Conservation (phyloP, 805 yeast species). For the Helenozyma baotianmanensis region DNA sequence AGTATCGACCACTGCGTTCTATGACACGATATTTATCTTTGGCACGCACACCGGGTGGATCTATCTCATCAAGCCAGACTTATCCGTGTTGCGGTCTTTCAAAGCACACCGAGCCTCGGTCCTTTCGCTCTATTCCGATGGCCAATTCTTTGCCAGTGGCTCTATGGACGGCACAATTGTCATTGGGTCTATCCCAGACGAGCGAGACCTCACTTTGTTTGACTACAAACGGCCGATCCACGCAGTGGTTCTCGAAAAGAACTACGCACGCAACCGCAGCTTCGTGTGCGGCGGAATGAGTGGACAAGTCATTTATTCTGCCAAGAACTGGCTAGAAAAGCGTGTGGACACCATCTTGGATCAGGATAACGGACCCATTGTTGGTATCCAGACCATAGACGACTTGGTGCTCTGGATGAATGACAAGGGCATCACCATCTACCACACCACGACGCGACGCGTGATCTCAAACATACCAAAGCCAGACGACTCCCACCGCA, state of each 20-base stretch:
- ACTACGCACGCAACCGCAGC: slow-evolving; percentile 55
- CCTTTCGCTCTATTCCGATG: slow-evolving; percentile 67
- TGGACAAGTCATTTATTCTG: slow-evolving; percentile 72
- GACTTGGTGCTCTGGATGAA: slow-evolving; percentile 78
- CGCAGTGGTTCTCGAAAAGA: slow-evolving; percentile 74
- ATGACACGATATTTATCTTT: slow-evolving; percentile 61
- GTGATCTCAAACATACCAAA: slow-evolving; percentile 49
- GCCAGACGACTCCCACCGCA: slow-evolving; percentile 54
- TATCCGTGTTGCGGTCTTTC: slow-evolving; percentile 62
- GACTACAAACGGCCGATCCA: slow-evolving; percentile 88
- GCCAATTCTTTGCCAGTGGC: slow-evolving; percentile 73
- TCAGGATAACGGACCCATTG: slow-evolving; percentile 63
- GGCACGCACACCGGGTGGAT: slow-evolving; percentile 89
- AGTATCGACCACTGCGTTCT: slow-evolving; percentile 63
- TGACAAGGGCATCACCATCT: slow-evolving; percentile 71
- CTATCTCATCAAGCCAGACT: slow-evolving; percentile 59
- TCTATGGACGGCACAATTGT: slow-evolving; percentile 94
- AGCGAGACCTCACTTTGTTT: slow-evolving; percentile 61
- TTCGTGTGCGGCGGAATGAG: slow-evolving; percentile 89
- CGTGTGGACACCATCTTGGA: slow-evolving; percentile 65
- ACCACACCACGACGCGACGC: slow-evolving; percentile 49
- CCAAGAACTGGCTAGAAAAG: slow-evolving; percentile 83
- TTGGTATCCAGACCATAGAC: slow-evolving; percentile 58
- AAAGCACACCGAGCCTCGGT: slow-evolving; percentile 86
- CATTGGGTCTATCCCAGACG: slow-evolving; percentile 63